Base-by-base conservation (phyloP, 306 rosid genomes). In the Casuarina cunninghamiana region DNA sequence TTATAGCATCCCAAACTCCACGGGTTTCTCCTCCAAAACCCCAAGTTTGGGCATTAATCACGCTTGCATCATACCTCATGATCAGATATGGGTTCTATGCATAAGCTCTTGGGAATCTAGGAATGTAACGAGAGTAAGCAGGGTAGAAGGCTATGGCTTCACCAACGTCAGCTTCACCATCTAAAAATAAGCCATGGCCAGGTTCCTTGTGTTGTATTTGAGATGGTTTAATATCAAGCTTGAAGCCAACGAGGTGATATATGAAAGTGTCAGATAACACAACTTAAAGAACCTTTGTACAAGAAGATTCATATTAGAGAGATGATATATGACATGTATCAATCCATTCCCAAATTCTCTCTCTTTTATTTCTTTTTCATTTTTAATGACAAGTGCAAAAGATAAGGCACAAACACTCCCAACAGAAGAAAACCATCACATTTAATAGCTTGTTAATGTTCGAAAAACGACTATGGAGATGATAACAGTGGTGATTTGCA, bases 41-140 rank as follows among this genome's bases (percentile, higher is more conserved):
- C 99, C 97, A 93, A 75, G 99, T 93, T 80, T 87, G 93, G 55
- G 90, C 93, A 60, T 93, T 91, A 75, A 95, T 95, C 75, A 95
- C 90, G 73, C 78, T 86, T 26, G 90, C 96, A 9, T 95, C 97
- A 50, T 91, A 95, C 81, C 99, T 87, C 7, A 97, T 87, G 84
- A 93, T 95, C 89, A 95, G 78, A 93, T 93, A 89, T 3, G 97
- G 85, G 77, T 95, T 95, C 26, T 71, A 90, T 3, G 85, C 88
- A 79, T 85, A 88, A 38, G 89, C 96, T 81, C 83, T 91, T 2
- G 97, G 99, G 82, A 93, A 95, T 74, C 97, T 97, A 4, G 96
- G 99, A 85, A 93, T 91, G 72, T 89, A 90, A 9, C 89, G 96
- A 84, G 93, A 93, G 82, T 87, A 89, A 42, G 94, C 96, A 0